Evolutionary conservation across 2,329 filamentous ascomycete species (phyloP).

Genomic region (Sclerotinia trifoliorum): DNA sequence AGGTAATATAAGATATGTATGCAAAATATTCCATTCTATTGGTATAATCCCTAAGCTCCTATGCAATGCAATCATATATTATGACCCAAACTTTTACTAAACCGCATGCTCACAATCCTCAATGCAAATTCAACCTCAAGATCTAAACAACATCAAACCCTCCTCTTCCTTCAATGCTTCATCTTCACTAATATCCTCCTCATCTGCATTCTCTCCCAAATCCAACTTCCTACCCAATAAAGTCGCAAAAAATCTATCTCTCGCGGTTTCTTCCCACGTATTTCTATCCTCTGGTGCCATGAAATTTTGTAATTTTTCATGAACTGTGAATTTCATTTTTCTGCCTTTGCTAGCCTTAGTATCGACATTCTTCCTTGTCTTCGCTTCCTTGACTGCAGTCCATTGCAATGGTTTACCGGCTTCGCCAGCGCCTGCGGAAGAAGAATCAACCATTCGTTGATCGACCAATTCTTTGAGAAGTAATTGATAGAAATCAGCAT

Average conservation of each 20-base stretch:
- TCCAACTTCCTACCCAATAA: conserved; percentile 69
- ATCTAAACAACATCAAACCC: conserved; percentile 40
- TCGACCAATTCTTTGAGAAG: conserved; percentile 92
- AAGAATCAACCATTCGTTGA: conserved; percentile 72
- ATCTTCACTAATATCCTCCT: conserved; percentile 51
- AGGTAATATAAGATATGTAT: too few relatives aligned
- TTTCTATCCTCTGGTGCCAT: conserved; percentile 88
- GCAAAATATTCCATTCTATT: neutral
- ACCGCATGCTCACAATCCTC: neutral
- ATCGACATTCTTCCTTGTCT: conserved; percentile 80
- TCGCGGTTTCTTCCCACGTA: conserved; percentile 75
- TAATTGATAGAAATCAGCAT: conserved; percentile 91
- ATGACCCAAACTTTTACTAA: neutral
- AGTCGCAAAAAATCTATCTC: conserved; percentile 74
- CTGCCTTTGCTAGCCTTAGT: conserved; percentile 93
- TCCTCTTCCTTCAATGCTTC: conserved; percentile 39
- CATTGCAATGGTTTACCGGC: conserved; percentile 50
- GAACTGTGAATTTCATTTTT: conserved; percentile 90
- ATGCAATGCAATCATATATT: neutral
- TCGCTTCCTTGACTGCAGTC: conserved; percentile 71
- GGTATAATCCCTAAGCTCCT: neutral
- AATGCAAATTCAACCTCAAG: conserved; percentile 20
- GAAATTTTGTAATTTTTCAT: conserved; percentile 97
- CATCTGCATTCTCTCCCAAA: conserved; percentile 58
- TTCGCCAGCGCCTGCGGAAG: conserved; percentile 42